Conservation (phyloP, 2,329 filamentous ascomycete genomes). For the Colletotrichum siamense region DNA sequence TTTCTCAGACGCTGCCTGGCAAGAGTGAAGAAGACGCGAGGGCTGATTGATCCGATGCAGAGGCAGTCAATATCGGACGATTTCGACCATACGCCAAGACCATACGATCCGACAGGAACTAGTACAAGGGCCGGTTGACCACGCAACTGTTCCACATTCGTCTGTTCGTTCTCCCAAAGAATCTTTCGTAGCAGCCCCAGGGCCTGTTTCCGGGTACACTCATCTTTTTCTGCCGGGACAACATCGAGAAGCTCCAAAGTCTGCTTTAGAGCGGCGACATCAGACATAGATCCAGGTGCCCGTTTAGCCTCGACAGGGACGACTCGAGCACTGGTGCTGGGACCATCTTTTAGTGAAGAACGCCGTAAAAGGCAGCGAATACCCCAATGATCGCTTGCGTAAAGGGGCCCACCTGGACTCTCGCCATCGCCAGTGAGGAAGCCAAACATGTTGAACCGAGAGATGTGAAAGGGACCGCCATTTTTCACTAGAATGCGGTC, state of each 20-base stretch:
- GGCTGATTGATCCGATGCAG: conserved; percentile 66
- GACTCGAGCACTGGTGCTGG: conserved; percentile 14
- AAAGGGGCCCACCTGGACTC: conserved; percentile 21
- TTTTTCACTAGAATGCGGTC: conserved; percentile 65
- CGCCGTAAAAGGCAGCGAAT: conserved; percentile 48
- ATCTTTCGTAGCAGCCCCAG: conserved; percentile 49
- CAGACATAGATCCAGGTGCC: conserved; percentile 34
- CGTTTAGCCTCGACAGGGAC: conserved; percentile 37
- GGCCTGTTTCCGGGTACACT: conserved; percentile 43
- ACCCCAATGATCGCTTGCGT: conserved; percentile 65
- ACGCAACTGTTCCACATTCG: neutral
- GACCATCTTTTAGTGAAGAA: neutral
- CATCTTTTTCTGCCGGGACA: conserved; percentile 54
- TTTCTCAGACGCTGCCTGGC: conserved; percentile 59
- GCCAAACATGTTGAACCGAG: conserved; percentile 64
- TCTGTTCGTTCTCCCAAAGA: conserved; percentile 38
- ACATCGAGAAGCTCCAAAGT: conserved; percentile 42
- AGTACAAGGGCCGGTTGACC: conserved; percentile 49
- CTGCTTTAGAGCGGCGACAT: conserved; percentile 38
- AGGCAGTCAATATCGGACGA: conserved; percentile 70
- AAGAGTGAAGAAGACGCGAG: conserved; percentile 66
- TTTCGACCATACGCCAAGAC: conserved; percentile 65
- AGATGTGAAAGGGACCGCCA: conserved; percentile 41
- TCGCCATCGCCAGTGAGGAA: conserved; percentile 33
- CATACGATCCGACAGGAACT: conserved; percentile 70